Evolutionary conservation across 441 rosid genomes (phyloP), one percentile per base, ranked within the genome.

Genomic region (Syzygium syzygioides): DNA sequence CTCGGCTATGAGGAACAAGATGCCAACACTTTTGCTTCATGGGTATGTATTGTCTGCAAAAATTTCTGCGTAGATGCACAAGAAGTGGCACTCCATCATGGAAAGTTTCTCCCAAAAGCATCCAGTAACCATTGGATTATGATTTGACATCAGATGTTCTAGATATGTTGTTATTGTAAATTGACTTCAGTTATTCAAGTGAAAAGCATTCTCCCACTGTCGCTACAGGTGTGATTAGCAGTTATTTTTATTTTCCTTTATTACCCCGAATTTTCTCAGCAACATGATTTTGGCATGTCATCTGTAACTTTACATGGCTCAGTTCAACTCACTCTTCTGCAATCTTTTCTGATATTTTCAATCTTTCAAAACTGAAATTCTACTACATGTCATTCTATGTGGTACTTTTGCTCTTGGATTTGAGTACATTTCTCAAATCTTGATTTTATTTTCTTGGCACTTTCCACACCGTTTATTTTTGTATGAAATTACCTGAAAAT

Each of bases 1-100:
- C 90, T 89, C 10, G 86, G 86, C 55, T 86, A 68, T 7, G 90
- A 89, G 86, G 90, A 86, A 48, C 87, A 89, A 48, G 90, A 89
- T n/a, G 90, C 88, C n/a, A 57, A 89, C 52, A 86, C 88, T 60
- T 64, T 85, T 62, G 89, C 89, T 53, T 88, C 84, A 1, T 88
- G 87, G 87, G 87, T 88, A 55, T 6, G 83, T 59, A 80, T 34
- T n/a, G 26, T 57, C 23, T 57, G 56, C 14, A n/a, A 28, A 20
- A 28, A 28, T 48, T 62, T 28, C 52, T 60, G 60, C 4, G 56
- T 45, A 48, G 14, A 30, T n/a, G 41, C 26, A 19, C 53, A 41
- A 60, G 32, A 32, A 83, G 45, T n/a, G 4, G 37, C 32, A 37
- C 50, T 76, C n/a, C n/a, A 76, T 7, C 50, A 76, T 66, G 48